Evolutionary conservation across 495 filamentous ascomycete species (phyloP).

Genomic region (Aspergillus olivimuriae): DNA sequence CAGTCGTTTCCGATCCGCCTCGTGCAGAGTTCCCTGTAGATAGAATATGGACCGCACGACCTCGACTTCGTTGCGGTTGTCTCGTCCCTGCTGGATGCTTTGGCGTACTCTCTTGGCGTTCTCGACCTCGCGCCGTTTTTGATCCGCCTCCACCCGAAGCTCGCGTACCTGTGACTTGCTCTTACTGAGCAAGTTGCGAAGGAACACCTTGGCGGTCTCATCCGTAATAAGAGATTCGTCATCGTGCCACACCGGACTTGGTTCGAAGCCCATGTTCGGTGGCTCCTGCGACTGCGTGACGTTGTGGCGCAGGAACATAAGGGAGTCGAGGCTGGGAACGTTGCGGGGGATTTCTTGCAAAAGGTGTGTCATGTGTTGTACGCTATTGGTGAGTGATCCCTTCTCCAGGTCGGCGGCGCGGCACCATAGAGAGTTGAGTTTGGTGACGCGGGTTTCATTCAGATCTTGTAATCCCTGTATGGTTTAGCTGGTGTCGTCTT

Average conservation of each 20-base stretch:
- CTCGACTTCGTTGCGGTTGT: slow-evolving; percentile 78
- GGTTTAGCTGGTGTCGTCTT: neutral
- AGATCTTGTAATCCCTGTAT: slow-evolving; percentile 73
- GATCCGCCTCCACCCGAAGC: slow-evolving; percentile 72
- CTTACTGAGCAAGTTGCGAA: slow-evolving; percentile 86
- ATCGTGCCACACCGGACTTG: slow-evolving; percentile 96
- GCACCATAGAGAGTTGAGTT: slow-evolving; percentile 81
- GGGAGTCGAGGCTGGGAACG: slow-evolving; percentile 78
- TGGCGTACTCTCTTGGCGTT: slow-evolving; percentile 62
- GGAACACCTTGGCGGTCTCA: slow-evolving; percentile 78
- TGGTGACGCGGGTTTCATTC: slow-evolving; percentile 76
- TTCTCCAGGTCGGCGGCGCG: slow-evolving; percentile 73
- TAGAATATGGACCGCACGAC: slow-evolving; percentile 69
- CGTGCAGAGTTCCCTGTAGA: slow-evolving; percentile 76
- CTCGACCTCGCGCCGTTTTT: slow-evolving; percentile 78
- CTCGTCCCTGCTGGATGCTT: slow-evolving; percentile 69
- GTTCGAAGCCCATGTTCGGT: slow-evolving; percentile 76
- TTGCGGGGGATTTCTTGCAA: slow-evolving; percentile 82
- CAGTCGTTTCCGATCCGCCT: slow-evolving; percentile 76
- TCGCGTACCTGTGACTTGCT: slow-evolving; percentile 78
- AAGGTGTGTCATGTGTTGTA: slow-evolving; percentile 62
- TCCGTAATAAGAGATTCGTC: slow-evolving; percentile 77
- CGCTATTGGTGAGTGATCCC: slow-evolving; percentile 61
- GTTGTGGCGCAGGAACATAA: slow-evolving; percentile 97
- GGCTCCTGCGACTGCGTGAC: slow-evolving; percentile 75